Base-by-base conservation (phyloP, 495 filamentous ascomycete species). In the Hypoxylon fragiforme region DNA sequence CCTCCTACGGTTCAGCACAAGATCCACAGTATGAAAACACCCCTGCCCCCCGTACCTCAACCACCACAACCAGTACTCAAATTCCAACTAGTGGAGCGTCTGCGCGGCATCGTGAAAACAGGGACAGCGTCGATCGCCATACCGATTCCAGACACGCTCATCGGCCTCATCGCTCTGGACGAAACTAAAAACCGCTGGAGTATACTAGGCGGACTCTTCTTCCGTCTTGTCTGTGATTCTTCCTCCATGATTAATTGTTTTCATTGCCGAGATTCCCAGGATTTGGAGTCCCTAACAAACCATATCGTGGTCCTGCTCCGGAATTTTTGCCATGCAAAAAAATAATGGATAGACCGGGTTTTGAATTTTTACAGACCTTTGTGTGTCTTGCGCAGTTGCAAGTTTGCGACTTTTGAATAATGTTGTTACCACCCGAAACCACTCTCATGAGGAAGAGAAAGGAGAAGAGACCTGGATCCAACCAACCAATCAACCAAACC, bases 341-440 rank as follows among this genome's bases (percentile, higher is more conserved):
- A 46, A 19, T 12, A 50, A 28, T 28, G 67, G 67, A 74, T 66
- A 74, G 57, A 74, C 68, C 67, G 8, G 68, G 66, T 66, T 53
- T 56, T 56, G 55, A 63, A 70, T 61, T 65, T 69, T 65, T 62
- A 53, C 57, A 62, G 62, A 64, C 43, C 62, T 44, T 46, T 48
- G 16, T 60, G 53, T 22, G 57, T 68, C 58, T 52, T 60, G 56
- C 65, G 50, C 68, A 71, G 71, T 64, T 77, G 74, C 74, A 70
- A 77, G 73, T 75, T 66, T 65, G 69, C 71, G 71, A 54, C 72
- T 76, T 67, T 24, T 57, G 54, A 56, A 65, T 61, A 65, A 65
- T 68, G 55, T 13, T 56, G 51, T 60, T 54, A 37, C 46, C 45
- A 16, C 11, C 13, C n/a, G 3, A 2, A 57, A 34, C 44, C 62